Evolutionary conservation across 169 alveolate genomes (phyloP), one percentile per base, ranked within the genome.

Genomic region (Plasmodium blacklocki): DNA sequence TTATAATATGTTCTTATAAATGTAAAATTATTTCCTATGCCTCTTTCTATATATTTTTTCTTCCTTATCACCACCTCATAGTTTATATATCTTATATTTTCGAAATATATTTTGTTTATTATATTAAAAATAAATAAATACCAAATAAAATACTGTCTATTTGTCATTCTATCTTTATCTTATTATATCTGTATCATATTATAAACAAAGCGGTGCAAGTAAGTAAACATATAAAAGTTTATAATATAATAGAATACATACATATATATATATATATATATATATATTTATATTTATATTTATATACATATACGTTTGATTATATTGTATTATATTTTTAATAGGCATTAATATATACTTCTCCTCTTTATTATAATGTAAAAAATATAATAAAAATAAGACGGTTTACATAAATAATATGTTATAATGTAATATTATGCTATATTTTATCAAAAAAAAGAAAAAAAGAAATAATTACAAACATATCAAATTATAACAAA

Each of bases 121-220:
- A 56, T 8, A 56, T 18, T 14, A 56, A 18, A 56, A 12, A 12
- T 56, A 56, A 56, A 1, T 15, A 56, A 6, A 56, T 56, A 56
- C 32, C 18, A 56, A 56, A 56, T 18, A 18, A 56, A 56, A 56
- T 56, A 56, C 0, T 56, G 64, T 56, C 64, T 56, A 56, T 56
- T 56, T 56, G 15, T 56, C 64, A 56, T 56, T 21, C 64, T 56
- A 56, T 56, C 5, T 39, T 39, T 39, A 39, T 39, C 7, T 39
- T 39, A 39, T 39, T 39, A 39, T 39, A 39, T 39, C 47, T 39
- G 47, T 39, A 39, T 39, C 47, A 39, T 39, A 6, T 39, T 39
- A 39, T 39, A 5, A 39, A 39, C 47, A 39, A 39, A 39, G 2
- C 11, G 11, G 47, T 39, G 47, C 9, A 5, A 3, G 39, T 26